A percentile compares a stretch with the other conserved stretches of the same genome.
These are phyloP conservation scores for Talaromyces marneffei DNA, from an alignment of 2,329 filamentous ascomycete species.

Conservation along the genomic window DNA sequence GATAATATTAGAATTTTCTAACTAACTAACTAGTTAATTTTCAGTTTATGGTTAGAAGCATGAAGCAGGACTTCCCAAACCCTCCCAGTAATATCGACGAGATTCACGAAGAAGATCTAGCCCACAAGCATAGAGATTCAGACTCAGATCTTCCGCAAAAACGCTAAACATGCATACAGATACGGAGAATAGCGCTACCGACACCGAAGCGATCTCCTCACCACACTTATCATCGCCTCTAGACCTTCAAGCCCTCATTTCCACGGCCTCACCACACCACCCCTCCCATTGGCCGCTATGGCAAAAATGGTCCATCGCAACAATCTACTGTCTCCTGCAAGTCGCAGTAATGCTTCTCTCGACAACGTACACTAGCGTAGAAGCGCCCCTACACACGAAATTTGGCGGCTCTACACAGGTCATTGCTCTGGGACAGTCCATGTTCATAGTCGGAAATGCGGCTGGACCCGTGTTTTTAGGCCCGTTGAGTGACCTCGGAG, in stretches of 20 bases:
- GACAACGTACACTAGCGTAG: constrained; percentile 37
- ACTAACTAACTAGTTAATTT: too few species aligned
- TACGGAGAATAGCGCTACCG: background rate
- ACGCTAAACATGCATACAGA: background rate
- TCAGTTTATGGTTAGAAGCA: too few species aligned
- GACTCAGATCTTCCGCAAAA: background rate
- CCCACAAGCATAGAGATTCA: background rate
- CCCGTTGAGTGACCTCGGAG: constrained; percentile 39
- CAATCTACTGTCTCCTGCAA: constrained; percentile 31
- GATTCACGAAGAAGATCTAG: background rate
- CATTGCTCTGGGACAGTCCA: constrained; percentile 36
- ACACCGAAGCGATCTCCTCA: background rate
- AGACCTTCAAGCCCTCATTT: constrained; percentile 11
- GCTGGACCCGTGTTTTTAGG: constrained; percentile 39
- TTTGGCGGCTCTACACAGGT: constrained; percentile 35
- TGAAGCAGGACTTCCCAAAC: too few species aligned
- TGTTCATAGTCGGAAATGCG: constrained; percentile 42
- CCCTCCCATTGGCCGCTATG: constrained; percentile 18
- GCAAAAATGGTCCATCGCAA: constrained; percentile 20
- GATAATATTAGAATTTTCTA: background rate
- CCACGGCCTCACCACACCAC: constrained; percentile 16
- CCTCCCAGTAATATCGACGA: background rate
- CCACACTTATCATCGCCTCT: background rate
- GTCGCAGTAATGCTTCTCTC: constrained; percentile 36
- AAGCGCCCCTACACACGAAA: constrained; percentile 34